These are phyloP conservation scores for Spergularia marina DNA, from an alignment of 148 eudicot genomes.

Conservation along the genomic window DNA sequence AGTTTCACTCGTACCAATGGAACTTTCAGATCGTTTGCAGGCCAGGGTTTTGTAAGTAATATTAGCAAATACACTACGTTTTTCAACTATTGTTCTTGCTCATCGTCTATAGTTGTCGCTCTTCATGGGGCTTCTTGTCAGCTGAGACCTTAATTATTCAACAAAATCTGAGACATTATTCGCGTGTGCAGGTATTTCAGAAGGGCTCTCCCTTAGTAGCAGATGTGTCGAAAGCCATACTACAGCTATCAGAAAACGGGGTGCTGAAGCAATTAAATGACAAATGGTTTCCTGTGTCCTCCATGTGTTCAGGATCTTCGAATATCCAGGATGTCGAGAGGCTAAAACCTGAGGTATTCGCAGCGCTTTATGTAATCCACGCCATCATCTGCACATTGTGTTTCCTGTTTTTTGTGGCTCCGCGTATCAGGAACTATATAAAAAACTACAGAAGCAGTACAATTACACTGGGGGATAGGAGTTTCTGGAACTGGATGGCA, in stretches of 20 bases:
- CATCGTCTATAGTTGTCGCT: neutral
- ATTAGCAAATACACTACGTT: too few species aligned
- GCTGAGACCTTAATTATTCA: neutral
- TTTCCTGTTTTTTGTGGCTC: constrained; percentile 19
- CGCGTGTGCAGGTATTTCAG: constrained; percentile 33
- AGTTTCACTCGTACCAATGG: constrained; percentile 25
- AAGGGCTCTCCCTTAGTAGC: constrained; percentile 46
- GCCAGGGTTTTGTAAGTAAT: constrained; percentile 43
- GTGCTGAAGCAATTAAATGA: constrained; percentile 30
- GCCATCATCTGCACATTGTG: constrained; percentile 30
- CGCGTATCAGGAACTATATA: neutral
- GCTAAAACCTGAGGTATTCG: constrained; percentile 30
- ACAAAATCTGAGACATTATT: neutral
- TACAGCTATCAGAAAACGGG: constrained; percentile 34
- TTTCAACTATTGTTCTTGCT: neutral
- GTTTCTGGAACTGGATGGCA: neutral
- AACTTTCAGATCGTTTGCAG: constrained; percentile 29
- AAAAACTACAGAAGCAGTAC: neutral
- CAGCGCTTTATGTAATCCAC: constrained; percentile 34
- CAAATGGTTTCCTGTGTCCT: constrained; percentile 30
- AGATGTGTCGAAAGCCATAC: constrained; percentile 44
- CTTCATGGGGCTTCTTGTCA: neutral
- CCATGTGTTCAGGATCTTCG: constrained; percentile 18
- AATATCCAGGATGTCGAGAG: constrained; percentile 20
- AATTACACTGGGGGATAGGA: neutral